Percentiles rank a stretch among this genome's conserved stretches.
Evolutionary conservation across 129 eudicot species (phyloP).

Genomic region (Pittosporum tobira): DNA sequence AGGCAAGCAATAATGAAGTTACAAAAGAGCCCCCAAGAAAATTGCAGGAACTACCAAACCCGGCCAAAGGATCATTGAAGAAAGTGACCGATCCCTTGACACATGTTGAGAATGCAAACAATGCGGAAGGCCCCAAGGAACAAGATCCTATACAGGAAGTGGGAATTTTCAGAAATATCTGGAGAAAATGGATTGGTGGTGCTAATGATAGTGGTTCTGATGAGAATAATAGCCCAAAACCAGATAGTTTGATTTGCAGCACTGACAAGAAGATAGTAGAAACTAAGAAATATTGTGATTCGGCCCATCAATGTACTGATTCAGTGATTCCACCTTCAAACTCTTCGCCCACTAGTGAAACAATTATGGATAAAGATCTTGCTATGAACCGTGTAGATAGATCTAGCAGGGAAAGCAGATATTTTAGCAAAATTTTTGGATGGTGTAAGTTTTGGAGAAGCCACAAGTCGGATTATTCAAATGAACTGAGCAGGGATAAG

Average conservation of each 20-base stretch:
- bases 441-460: constrained; percentile 43
- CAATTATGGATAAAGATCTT: constrained; percentile 19
- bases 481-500: constrained; percentile 18
- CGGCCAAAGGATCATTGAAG: constrained; percentile 2
- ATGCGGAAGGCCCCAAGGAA: constrained; percentile 21
- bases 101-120: constrained; percentile 21
- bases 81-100: constrained; percentile 18
- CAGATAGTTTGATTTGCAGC: constrained; percentile 9
- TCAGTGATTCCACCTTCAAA: constrained; percentile 15
- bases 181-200: constrained; percentile 43
- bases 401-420: constrained; percentile 19
- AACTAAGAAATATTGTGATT: constrained; percentile 15
- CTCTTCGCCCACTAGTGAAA: constrained; percentile 25
- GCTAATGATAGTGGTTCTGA: constrained; percentile 19
- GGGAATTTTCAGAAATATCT: constrained; percentile 38
- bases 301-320: constrained; percentile 18
- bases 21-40: constrained; percentile 20
- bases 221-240: not conserved
- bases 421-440: constrained; percentile 25
- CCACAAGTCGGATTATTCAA: constrained; percentile 16
- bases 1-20: constrained; percentile 10
- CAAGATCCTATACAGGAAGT: constrained; percentile 20
- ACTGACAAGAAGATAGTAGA: constrained; percentile 13
- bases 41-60: constrained; percentile 14
- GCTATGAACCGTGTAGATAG: constrained; percentile 14